phyloP scores from a whole-genome alignment of 108 stramenopile species.

The Stephanodiscus triporus region DNA sequence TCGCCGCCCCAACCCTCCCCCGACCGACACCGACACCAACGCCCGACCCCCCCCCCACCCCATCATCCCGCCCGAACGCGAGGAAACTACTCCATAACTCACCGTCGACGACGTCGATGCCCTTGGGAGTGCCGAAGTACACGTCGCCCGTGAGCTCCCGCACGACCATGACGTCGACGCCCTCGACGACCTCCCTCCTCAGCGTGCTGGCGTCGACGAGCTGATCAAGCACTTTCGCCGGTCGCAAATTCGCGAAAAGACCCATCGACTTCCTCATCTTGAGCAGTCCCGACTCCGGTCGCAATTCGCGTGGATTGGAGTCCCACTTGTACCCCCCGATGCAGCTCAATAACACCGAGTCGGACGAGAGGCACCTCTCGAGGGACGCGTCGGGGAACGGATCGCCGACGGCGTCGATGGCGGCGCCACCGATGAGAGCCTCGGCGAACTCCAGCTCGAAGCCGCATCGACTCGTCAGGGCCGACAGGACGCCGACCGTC shows the following conservation, averaged over 20 bases:
- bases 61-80: no score
- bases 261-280: slow-evolving; percentile 97
- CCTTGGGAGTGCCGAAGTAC: slow-evolving; percentile 99
- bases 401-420: slow-evolving; percentile 91
- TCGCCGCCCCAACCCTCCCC: no score
- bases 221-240: slow-evolving; percentile 95
- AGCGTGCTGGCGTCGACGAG: slow-evolving; percentile 95
- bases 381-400: slow-evolving; percentile 94
- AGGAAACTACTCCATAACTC: no score
- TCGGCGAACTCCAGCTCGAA: slow-evolving; percentile 92
- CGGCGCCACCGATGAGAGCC: slow-evolving; percentile 96
- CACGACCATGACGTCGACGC: slow-evolving; percentile 98
- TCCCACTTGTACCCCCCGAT: slow-evolving; percentile 99
- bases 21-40: no score
- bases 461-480: slow-evolving; percentile 64
- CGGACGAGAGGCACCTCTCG: slow-evolving; percentile 81
- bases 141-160: slow-evolving; percentile 98
- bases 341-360: slow-evolving; percentile 95
- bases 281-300: slow-evolving; percentile 95
- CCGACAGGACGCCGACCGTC: slow-evolving; percentile 75
- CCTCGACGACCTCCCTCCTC: slow-evolving; percentile 97
- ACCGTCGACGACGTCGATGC: slow-evolving; percentile 90
- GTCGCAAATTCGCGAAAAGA: slow-evolving; percentile 96
- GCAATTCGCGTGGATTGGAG: slow-evolving; percentile 90
- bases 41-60: no score